Conservation (phyloP, 257 asterid genomes). For the Gentiana straminea region DNA sequence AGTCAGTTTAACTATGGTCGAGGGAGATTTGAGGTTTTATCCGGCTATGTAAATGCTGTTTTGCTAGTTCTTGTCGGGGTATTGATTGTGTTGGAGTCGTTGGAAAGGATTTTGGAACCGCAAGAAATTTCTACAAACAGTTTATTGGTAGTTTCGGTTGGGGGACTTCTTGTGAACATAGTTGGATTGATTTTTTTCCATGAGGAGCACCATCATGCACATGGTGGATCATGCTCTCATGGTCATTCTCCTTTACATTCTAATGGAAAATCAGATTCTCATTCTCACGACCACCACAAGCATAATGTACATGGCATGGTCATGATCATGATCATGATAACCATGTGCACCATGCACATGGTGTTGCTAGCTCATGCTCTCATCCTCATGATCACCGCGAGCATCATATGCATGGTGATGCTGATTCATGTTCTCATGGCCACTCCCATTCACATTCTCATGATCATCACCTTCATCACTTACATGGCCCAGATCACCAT, state of each 20-base stretch:
- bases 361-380: no score
- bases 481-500: constrained; percentile 17
- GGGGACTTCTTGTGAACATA: constrained; percentile 80
- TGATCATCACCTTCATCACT: constrained; percentile 16
- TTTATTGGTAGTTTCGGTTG: constrained; percentile 66
- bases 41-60: constrained; percentile 89
- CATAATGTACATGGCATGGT: no score
- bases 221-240: constrained; percentile 72
- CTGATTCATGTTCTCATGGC: constrained; percentile 9
- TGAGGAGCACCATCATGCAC: constrained; percentile 98
- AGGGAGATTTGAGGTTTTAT: constrained; percentile 93
- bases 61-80: constrained; percentile 87
- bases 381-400: neutral
- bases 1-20: constrained; percentile 83
- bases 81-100: constrained; percentile 71
- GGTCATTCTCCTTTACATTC: constrained; percentile 37
- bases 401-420: neutral
- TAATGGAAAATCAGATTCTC: constrained; percentile 12
- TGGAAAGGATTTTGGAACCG: constrained; percentile 91
- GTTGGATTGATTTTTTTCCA: constrained; percentile 90
- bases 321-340: constrained; percentile 29
- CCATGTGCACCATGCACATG: neutral
- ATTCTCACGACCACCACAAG: constrained; percentile 15
- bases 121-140: constrained; percentile 90
- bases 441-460: constrained; percentile 14